A percentile compares a stretch with the other conserved stretches of the same genome.
phyloP scores from a whole-genome alignment of 2,329 filamentous ascomycete genomes.

The Talaromyces sp. region DNA sequence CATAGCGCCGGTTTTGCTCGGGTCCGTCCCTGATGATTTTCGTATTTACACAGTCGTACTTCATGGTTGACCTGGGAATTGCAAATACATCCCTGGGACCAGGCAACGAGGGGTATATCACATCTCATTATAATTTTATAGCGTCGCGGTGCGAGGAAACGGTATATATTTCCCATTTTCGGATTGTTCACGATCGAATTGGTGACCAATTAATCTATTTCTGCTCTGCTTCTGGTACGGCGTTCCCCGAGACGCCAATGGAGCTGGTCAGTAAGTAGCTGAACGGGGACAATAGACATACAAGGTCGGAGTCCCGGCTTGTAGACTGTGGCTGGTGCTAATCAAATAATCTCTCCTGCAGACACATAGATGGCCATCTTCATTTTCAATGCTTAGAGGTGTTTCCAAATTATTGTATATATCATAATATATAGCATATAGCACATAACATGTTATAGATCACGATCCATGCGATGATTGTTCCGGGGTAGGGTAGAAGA shows the following conservation, averaged over 20 bases:
- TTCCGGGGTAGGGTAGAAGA: neutral
- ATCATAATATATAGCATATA: no score
- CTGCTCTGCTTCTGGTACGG: neutral
- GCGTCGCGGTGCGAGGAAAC: neutral
- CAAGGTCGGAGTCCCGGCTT: neutral
- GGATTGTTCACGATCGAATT: neutral
- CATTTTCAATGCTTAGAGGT: no score
- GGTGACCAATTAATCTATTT: neutral
- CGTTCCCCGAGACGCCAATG: neutral
- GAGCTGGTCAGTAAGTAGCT: slow-evolving; percentile 1
- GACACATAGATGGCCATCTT: no score
- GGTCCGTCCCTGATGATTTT: neutral
- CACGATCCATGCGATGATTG: neutral
- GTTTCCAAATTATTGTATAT: neutral
- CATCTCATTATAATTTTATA: neutral
- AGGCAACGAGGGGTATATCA: neutral
- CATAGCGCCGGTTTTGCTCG: slow-evolving; percentile 11
- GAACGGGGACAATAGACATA: neutral
- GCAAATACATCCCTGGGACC: neutral
- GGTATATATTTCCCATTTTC: neutral
- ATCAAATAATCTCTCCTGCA: no score
- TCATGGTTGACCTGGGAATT: no score
- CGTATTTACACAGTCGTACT: no score
- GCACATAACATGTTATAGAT: no score
- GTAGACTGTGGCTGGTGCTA: neutral